Evolutionary conservation across 108 stramenopile genomes (phyloP), one percentile per base, ranked within the genome.

Genomic region (Discostella pseudostelligera): DNA sequence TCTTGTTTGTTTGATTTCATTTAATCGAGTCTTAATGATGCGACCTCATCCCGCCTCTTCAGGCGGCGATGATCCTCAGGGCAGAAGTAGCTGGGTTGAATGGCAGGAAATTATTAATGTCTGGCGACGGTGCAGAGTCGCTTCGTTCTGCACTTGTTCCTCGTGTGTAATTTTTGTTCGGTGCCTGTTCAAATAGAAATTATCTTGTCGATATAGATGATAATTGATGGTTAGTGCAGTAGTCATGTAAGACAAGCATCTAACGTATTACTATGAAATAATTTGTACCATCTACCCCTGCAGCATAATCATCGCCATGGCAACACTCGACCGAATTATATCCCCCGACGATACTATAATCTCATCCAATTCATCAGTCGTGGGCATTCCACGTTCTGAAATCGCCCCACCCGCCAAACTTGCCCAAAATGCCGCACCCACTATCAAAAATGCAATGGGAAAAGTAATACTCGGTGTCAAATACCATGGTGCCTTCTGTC

Each of bases 401-500:
- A 93, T 93, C 0, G 84, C 88, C 24, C 92, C 92, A 8, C 79
- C 67, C 32, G 61, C 56, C 35, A 84, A 40, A 50, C 81, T 87
- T 26, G 81, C 86, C 65, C 75, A 88, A 77, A 96, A 96, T 36
- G 93, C 92, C 14, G 81, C 77, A 11, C 92, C 93, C 12, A 93
- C 92, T 17, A 94, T 78, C 60, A 78, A 61, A 74, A 96, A 95
- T 47, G 93, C 93, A 53, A 95, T 79, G 7, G 96, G 96, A 57
- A 96, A 96, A 1, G 96, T 96, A 62, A 96, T 95, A 56, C 82
- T 85, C 22, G 96, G 96, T 46, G 85, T 83, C 50, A 96, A 79
- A 71, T 88, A 90, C 96, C 96, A 96, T 22, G 96, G 96, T 1
- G 96, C 87, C 67, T 88, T 76, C 73, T 94, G 78, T 24, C 94